phyloP scores from a whole-genome alignment of 495 filamentous ascomycete species.

The Articulospora tetracladia region DNA sequence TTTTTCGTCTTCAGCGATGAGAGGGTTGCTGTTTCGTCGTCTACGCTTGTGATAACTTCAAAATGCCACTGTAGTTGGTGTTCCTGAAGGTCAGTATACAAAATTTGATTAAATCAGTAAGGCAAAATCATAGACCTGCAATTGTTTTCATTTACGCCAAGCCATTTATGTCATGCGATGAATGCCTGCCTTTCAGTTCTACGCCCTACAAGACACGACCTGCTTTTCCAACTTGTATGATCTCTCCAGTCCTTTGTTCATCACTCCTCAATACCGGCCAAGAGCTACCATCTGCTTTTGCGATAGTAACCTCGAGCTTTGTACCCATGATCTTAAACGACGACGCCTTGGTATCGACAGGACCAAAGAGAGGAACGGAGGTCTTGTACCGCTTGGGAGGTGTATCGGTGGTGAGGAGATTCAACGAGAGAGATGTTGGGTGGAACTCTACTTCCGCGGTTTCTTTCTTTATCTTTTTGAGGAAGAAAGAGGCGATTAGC shows the following conservation, averaged over 20 bases:
- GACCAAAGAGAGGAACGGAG: slow-evolving; percentile 69
- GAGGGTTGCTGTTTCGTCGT: no score
- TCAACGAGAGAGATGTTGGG: slow-evolving; percentile 56
- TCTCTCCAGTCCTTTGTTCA: slow-evolving; percentile 68
- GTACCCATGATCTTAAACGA: slow-evolving; percentile 88
- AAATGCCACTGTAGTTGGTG: no score
- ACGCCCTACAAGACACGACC: slow-evolving; percentile 49
- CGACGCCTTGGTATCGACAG: slow-evolving; percentile 69
- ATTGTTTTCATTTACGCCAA: background rate
- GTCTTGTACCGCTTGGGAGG: slow-evolving; percentile 73
- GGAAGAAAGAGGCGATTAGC: slow-evolving; percentile 87
- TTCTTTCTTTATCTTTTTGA: slow-evolving; percentile 93
- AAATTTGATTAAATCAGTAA: no score
- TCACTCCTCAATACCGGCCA: slow-evolving; percentile 91
- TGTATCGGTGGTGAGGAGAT: slow-evolving; percentile 77
- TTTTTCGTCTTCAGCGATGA: no score
- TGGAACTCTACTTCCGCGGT: slow-evolving; percentile 67
- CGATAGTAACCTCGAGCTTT: slow-evolving; percentile 83
- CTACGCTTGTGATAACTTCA: no score
- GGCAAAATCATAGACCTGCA: background rate
- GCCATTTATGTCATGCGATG: background rate
- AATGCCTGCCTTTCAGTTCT: background rate
- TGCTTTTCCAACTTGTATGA: slow-evolving; percentile 65
- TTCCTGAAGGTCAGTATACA: no score
- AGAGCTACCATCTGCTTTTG: slow-evolving; percentile 75